Evolutionary conservation across 164 flowering plant species (phyloP).

Genomic region (Hamamelis virginiana): DNA sequence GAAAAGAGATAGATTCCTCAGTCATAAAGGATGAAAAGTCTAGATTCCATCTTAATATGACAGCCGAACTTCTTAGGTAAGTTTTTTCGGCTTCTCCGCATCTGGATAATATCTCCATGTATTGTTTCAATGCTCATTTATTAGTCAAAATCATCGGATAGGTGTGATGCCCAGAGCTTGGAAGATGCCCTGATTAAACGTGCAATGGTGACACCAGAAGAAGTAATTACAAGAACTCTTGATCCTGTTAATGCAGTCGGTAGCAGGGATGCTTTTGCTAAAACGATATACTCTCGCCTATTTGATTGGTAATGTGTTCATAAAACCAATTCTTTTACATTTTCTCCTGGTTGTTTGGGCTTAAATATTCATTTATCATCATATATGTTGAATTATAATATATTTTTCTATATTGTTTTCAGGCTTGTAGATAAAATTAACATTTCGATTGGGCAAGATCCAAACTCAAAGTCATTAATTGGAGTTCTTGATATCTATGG

Average conservation of each 20-base stretch:
- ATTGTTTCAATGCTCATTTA: neutral
- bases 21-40: constrained; percentile 94
- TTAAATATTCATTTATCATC: neutral
- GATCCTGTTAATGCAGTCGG: constrained; percentile 85
- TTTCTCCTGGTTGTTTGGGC: neutral
- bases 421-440: constrained; percentile 97
- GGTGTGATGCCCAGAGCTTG: constrained; percentile 86
- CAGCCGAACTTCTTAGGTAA: constrained; percentile 88
- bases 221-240: constrained; percentile 90
- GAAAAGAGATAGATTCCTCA: constrained; percentile 89
- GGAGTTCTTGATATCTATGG: constrained; percentile 99
- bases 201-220: constrained; percentile 98
- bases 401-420: constrained; percentile 13
- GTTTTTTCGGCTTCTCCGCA: constrained; percentile 8
- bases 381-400: neutral
- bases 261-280: constrained; percentile 96
- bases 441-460: constrained; percentile 94
- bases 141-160: constrained; percentile 19
- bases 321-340: neutral
- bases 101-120: neutral
- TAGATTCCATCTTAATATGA: constrained; percentile 75
- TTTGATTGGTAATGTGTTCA: constrained; percentile 77
- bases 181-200: constrained; percentile 93
- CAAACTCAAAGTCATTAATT: constrained; percentile 80
- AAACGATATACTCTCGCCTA: constrained; percentile 89